Evolutionary conservation across 306 rosid species (phyloP), one percentile per base, ranked within the genome.

Genomic region (Trifolium subterraneum): DNA sequence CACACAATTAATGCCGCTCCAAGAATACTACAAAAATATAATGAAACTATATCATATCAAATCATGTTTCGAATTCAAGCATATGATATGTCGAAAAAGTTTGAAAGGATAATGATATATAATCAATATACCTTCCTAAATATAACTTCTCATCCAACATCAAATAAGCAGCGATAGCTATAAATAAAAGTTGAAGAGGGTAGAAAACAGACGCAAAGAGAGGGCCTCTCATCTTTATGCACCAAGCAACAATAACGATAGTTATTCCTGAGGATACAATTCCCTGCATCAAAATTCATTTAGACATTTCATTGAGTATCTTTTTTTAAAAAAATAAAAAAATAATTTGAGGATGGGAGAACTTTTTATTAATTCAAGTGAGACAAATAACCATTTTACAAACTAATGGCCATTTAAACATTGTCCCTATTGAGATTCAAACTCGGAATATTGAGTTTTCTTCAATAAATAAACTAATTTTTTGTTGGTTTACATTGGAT

Each of bases 151-250:
- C 86, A 42, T 73, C 66, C 27, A 82, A 61, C 54, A 78, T 15
- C 1, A 82, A 22, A 68, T 39, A 70, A 1, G 83, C 81, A 58
- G 72, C 60, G 0, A 83, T 3, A 1, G 74, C 78, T 52, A 70
- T 72, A 1, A 75, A 0, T 7, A 83, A 18, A 65, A 83, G 86
- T 65, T 74, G 58, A 6, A 83, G 68, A 27, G 86, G 86, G 50
- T 29, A 70, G 63, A 83, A 83, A 45, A 35, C 15, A 10, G 86
- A 75, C 0, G 60, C 78, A 70, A 64, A 83, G 2, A 83, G 15
- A 33, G 86, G 86, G 7, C 83, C 83, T 78, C 74, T 79, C 75
- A 16, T 75, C 20, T 25, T 66, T 8, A 79, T 45, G 63, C 83
- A 74, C 83, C 78, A 83, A 0, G 75, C 70, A 33, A 70, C n/a